Evolutionary conservation across 805 yeast genomes (phyloP).

Genomic region (Limtongia smithiae): DNA sequence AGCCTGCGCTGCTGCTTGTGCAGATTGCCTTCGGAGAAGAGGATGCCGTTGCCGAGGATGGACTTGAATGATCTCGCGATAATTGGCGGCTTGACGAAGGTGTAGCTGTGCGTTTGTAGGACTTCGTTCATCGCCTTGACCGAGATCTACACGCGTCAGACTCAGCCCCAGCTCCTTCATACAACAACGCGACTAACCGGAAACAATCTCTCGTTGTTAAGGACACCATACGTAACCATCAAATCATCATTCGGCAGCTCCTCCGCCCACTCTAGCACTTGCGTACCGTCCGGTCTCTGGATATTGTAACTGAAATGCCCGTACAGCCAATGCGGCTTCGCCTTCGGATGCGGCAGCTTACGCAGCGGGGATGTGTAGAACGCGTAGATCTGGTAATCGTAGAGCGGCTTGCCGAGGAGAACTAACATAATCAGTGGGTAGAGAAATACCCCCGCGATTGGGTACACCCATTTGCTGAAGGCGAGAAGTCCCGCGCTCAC

Average conservation of each 20-base stretch:
- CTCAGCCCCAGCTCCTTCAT: background rate
- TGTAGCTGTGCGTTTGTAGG: conserved; percentile 10
- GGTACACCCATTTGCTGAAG: too few species aligned
- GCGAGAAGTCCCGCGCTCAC: too few species aligned
- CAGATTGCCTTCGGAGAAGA: conserved; percentile 21
- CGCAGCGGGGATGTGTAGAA: conserved; percentile 11
- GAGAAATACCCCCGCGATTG: too few species aligned
- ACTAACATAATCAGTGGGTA: too few species aligned
- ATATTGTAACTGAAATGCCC: conserved; percentile 15
- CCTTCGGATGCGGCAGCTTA: conserved; percentile 5
- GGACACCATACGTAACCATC: conserved; percentile 6
- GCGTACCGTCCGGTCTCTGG: conserved; percentile 8
- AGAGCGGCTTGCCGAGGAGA: too few species aligned
- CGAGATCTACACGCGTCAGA: conserved; percentile 8
- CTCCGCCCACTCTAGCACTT: conserved; percentile 1
- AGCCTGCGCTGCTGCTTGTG: conserved; percentile 16
- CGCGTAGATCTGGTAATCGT: conserved; percentile 21
- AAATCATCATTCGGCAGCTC: conserved; percentile 12
- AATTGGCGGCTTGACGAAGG: conserved; percentile 14
- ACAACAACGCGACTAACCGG: background rate
- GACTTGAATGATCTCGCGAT: conserved; percentile 6
- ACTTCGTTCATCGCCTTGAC: conserved; percentile 12
- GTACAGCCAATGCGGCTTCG: conserved; percentile 10
- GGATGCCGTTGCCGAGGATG: conserved; percentile 20
- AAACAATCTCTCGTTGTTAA: conserved; percentile 9